phyloP scores from a whole-genome alignment of 371 early-diverging fungal species.

The Paraphysoderma sedebokerense region DNA sequence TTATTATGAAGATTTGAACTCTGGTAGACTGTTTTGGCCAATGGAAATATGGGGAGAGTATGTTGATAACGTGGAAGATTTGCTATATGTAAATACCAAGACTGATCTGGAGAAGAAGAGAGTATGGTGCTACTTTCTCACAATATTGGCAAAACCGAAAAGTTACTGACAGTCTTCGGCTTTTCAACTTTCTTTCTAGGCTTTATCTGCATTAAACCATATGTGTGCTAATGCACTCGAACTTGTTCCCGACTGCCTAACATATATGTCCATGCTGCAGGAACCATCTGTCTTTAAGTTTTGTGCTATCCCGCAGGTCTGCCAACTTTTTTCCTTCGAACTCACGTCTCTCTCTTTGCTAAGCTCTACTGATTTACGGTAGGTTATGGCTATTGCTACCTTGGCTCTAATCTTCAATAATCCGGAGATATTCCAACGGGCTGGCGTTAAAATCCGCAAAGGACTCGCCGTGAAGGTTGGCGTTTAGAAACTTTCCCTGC shows the following conservation, averaged over 20 bases:
- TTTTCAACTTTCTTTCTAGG: slow-evolving; percentile 12
- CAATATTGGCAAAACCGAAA: not conserved
- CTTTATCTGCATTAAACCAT: slow-evolving; percentile 57
- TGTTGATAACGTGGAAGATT: slow-evolving; percentile 29
- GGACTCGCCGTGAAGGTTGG: slow-evolving; percentile 77
- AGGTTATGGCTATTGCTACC: slow-evolving; percentile 92
- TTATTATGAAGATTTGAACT: slow-evolving; percentile 69
- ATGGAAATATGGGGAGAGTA: slow-evolving; percentile 69
- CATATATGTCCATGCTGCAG: slow-evolving; percentile 54
- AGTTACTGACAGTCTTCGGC: too few relatives aligned
- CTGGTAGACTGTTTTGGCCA: slow-evolving; percentile 89
- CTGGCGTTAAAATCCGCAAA: slow-evolving; percentile 84
- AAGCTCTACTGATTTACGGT: slow-evolving; percentile 1
- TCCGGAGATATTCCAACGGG: slow-evolving; percentile 43
- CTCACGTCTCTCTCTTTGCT: slow-evolving; percentile 5
- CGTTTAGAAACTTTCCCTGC: not conserved
- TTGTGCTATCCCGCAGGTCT: slow-evolving; percentile 89
- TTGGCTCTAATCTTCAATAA: slow-evolving; percentile 73
- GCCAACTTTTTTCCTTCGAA: not conserved
- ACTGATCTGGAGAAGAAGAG: slow-evolving; percentile 17
- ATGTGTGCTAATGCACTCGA: slow-evolving; percentile 72
- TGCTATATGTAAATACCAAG: slow-evolving; percentile 39
- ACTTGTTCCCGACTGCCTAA: slow-evolving; percentile 69
- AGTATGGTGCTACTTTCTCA: not conserved
- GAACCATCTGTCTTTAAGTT: slow-evolving; percentile 77